These are phyloP conservation scores for Kandelia obovata DNA, from an alignment of 345 rosid species.

Conservation along the genomic window DNA sequence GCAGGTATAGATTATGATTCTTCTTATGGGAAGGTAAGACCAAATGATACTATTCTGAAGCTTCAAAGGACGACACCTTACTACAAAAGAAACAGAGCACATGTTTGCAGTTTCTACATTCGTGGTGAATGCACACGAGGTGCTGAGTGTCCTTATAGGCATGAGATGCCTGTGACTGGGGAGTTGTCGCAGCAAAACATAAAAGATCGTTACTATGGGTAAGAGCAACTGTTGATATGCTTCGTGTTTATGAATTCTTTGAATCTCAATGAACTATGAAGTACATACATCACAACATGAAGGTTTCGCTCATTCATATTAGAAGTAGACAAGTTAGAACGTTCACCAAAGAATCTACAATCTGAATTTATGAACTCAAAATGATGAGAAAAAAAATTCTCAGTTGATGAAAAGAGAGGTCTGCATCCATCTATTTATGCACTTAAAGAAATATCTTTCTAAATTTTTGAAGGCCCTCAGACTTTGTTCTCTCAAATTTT, in stretches of 20 bases:
- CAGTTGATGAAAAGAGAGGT: too few relatives aligned
- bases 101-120: slow-evolving; percentile 90
- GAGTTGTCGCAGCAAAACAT: slow-evolving; percentile 95
- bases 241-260: not conserved
- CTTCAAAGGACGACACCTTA: slow-evolving; percentile 93
- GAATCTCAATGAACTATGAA: too few relatives aligned
- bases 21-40: slow-evolving; percentile 76
- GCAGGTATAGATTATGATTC: slow-evolving; percentile 98
- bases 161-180: slow-evolving; percentile 94
- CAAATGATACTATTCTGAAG: slow-evolving; percentile 87
- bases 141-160: slow-evolving; percentile 91
- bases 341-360: too few relatives aligned
- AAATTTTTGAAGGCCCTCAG: too few relatives aligned
- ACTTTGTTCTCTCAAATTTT: too few relatives aligned
- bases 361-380: too few relatives aligned
- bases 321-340: too few relatives aligned
- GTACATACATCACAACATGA: too few relatives aligned
- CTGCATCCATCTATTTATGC: too few relatives aligned
- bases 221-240: slow-evolving; percentile 19
- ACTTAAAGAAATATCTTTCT: too few relatives aligned
- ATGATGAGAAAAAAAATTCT: too few relatives aligned
- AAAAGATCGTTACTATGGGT: slow-evolving; percentile 97
- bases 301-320: too few relatives aligned
- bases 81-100: slow-evolving; percentile 89
- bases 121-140: slow-evolving; percentile 98